Percentiles rank a stretch among this genome's conserved stretches.
phyloP scores from a whole-genome alignment of 805 yeast genomes.

The Ogataea glucozyma region DNA sequence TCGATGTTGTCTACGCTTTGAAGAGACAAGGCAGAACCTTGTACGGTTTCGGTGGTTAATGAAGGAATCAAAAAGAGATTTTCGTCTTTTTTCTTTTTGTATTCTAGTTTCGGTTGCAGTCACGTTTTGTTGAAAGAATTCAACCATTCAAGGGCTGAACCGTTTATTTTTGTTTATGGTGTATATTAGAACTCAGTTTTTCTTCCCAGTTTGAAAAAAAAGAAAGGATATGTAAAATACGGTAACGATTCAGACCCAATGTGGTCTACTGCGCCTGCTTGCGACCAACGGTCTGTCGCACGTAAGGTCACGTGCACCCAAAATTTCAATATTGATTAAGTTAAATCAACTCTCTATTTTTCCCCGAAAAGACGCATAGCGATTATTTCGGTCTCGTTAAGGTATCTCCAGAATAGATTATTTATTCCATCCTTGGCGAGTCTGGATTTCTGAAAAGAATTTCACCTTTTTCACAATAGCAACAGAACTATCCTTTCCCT shows the following conservation, averaged over 20 bases:
- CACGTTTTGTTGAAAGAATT: constrained; percentile 12
- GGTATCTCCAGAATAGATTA: not conserved
- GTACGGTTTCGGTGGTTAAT: constrained; percentile 99
- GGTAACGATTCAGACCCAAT: no score
- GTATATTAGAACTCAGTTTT: constrained; percentile 10
- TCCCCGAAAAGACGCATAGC: not conserved
- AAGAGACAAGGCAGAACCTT: constrained; percentile 99
- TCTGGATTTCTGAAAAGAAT: no score
- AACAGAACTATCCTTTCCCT: no score
- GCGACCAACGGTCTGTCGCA: no score
- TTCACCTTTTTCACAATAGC: no score
- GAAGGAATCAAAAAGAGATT: constrained; percentile 11
- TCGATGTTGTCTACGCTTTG: constrained; percentile 98
- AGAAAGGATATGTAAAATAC: not conserved
- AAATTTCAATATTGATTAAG: no score
- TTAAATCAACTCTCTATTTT: no score
- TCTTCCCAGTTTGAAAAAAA: constrained; percentile 5
- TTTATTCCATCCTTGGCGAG: no score
- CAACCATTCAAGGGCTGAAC: constrained; percentile 9
- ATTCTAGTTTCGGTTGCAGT: constrained; percentile 24
- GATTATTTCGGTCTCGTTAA: no score
- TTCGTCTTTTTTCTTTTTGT: constrained; percentile 18
- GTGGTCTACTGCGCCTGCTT: no score
- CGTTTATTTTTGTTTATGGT: constrained; percentile 13
- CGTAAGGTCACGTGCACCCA: not conserved